A percentile compares a stretch with the other conserved stretches of the same genome.
phyloP scores from a whole-genome alignment of 169 alveolate genomes.

The Miamiensis avidus region DNA sequence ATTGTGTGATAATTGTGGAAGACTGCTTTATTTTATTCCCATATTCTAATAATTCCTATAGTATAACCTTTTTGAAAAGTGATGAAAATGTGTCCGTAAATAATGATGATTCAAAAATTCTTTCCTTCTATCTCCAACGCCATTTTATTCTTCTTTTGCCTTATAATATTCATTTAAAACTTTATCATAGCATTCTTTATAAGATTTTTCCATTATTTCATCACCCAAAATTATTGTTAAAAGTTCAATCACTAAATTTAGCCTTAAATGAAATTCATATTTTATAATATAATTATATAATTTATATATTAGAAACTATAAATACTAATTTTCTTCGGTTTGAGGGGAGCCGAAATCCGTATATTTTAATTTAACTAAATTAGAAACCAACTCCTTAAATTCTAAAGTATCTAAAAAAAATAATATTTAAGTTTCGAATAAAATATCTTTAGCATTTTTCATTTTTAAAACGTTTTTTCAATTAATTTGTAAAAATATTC shows the following conservation, averaged over 20 bases:
- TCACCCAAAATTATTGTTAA: not conserved
- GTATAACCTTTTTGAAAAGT: not conserved
- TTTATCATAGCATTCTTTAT: not conserved
- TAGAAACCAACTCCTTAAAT: too few species aligned
- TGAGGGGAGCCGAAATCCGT: too few species aligned
- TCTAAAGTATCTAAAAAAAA: too few species aligned
- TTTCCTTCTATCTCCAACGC: not conserved
- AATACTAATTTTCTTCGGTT: too few species aligned
- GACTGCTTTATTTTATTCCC: not conserved
- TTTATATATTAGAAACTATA: too few species aligned
- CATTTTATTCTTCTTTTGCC: not conserved
- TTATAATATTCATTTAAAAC: too few species aligned
- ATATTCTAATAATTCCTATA: not conserved
- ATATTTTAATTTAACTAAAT: too few species aligned
- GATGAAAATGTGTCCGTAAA: not conserved
- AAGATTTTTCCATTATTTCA: not conserved
- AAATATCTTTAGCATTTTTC: too few species aligned
- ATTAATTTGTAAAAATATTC: too few species aligned
- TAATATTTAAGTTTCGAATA: too few species aligned
- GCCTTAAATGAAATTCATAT: not conserved
- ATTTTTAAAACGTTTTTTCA: too few species aligned
- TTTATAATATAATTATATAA: too few species aligned
- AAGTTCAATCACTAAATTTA: not conserved
- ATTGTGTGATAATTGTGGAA: not conserved
- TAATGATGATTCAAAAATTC: not conserved